A percentile compares a stretch with the other conserved stretches of the same genome.
These are phyloP conservation scores for Zangia roseola DNA, from an alignment of 768 basidiomycete species.

Conservation along the genomic window DNA sequence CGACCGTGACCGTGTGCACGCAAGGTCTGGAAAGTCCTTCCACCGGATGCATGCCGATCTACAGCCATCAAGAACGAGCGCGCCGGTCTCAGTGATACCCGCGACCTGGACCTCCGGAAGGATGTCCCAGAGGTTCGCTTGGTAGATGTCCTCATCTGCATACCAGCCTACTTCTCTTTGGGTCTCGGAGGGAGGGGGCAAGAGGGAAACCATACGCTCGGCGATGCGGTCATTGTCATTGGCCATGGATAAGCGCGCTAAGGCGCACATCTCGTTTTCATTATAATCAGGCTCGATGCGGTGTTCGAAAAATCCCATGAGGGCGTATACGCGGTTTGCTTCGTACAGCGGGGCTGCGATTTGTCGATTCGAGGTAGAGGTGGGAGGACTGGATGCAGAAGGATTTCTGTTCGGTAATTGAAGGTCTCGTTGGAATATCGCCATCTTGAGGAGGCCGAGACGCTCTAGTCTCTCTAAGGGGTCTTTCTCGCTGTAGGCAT, in stretches of 20 bases:
- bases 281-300: conserved; percentile 13
- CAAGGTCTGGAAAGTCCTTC: conserved; percentile 18
- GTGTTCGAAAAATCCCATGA: conserved; percentile 25
- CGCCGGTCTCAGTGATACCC: conserved; percentile 14
- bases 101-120: conserved; percentile 17
- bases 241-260: conserved; percentile 21
- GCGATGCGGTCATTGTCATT: conserved; percentile 21
- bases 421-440: conserved; percentile 13
- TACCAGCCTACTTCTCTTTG: conserved; percentile 13
- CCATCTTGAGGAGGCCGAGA: conserved; percentile 15
- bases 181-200: background rate
- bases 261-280: conserved; percentile 16
- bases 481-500: conserved; percentile 18
- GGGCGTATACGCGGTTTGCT: conserved; percentile 18
- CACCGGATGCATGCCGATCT: conserved; percentile 16
- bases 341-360: too few species aligned
- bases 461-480: conserved; percentile 17
- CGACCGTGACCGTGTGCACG: too few species aligned
- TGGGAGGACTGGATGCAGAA: too few species aligned
- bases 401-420: too few species aligned
- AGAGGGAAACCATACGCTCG: conserved; percentile 22
- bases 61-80: conserved; percentile 19
- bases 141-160: conserved; percentile 15
- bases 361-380: too few species aligned
- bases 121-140: conserved; percentile 19